phyloP scores from a whole-genome alignment of 139 green algal genomes.

The Chlorella sp. region DNA sequence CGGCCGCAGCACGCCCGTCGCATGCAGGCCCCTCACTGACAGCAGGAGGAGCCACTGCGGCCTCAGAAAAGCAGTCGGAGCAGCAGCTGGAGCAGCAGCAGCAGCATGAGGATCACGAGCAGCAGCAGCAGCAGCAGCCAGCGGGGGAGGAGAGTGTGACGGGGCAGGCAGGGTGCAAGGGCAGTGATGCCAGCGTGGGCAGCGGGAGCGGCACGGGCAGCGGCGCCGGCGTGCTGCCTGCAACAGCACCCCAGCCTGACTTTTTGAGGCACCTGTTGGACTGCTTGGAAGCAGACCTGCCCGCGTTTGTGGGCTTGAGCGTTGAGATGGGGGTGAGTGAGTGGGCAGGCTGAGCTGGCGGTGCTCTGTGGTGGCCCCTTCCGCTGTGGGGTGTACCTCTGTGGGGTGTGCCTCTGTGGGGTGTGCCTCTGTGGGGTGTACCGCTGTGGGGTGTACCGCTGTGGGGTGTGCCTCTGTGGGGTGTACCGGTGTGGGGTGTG shows the following conservation, averaged over 20 bases:
- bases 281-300: background rate
- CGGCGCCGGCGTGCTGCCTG: background rate
- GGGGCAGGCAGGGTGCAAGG: background rate
- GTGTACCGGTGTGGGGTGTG: no score
- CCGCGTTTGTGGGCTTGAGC: background rate
- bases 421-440: no score
- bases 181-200: background rate
- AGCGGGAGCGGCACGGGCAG: background rate
- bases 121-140: background rate
- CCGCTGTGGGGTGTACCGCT: no score
- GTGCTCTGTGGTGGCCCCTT: no score
- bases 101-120: background rate
- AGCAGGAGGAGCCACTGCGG: background rate
- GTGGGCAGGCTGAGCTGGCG: background rate
- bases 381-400: no score
- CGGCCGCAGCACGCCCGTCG: background rate
- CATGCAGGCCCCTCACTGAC: background rate
- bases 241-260: background rate
- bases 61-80: background rate
- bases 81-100: background rate
- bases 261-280: constrained; percentile 14
- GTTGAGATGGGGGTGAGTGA: background rate
- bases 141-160: no score
- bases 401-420: no score
- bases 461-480: no score